These are phyloP conservation scores for Nematocida minor DNA, from an alignment of 371 early-diverging fungal species.

Conservation along the genomic window DNA sequence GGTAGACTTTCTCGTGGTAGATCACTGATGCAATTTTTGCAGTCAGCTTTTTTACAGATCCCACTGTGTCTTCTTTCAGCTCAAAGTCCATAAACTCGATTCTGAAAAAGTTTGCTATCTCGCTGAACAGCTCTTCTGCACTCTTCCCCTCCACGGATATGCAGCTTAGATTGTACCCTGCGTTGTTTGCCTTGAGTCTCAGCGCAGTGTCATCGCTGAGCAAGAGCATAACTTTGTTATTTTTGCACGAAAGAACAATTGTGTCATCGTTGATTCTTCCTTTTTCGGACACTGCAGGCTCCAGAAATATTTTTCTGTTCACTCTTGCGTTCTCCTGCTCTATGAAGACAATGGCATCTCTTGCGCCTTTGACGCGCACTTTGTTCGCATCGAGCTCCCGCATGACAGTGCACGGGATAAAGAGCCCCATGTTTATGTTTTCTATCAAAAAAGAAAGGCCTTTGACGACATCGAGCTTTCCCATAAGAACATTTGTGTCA, in stretches of 20 bases:
- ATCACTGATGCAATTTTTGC: not conserved
- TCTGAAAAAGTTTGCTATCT: constrained; percentile 1
- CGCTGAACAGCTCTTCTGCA: not conserved
- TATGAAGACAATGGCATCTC: constrained; percentile 18
- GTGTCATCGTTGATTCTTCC: constrained; percentile 38
- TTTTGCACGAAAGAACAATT: constrained; percentile 31
- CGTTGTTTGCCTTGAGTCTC: constrained; percentile 1
- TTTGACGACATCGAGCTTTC: not conserved
- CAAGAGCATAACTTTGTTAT: constrained; percentile 1
- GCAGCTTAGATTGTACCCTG: not conserved
- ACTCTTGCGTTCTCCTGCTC: constrained; percentile 1
- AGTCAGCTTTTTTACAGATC: not conserved
- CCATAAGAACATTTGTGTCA: constrained; percentile 44
- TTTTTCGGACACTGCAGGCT: not conserved
- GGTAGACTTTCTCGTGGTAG: constrained; percentile 4
- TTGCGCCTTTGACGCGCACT: not conserved
- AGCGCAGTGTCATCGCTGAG: constrained; percentile 30
- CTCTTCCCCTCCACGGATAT: constrained; percentile 1
- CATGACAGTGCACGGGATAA: constrained; percentile 16
- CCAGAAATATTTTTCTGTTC: constrained; percentile 22
- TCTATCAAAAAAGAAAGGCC: not conserved
- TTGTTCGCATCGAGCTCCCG: constrained; percentile 33
- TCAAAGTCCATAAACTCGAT: constrained; percentile 34
- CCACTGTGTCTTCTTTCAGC: constrained; percentile 4
- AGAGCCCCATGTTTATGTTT: not conserved